Evolutionary conservation across 495 filamentous ascomycete genomes (phyloP), one percentile per base, ranked within the genome.

Genomic region (Platismatia glauca): DNA sequence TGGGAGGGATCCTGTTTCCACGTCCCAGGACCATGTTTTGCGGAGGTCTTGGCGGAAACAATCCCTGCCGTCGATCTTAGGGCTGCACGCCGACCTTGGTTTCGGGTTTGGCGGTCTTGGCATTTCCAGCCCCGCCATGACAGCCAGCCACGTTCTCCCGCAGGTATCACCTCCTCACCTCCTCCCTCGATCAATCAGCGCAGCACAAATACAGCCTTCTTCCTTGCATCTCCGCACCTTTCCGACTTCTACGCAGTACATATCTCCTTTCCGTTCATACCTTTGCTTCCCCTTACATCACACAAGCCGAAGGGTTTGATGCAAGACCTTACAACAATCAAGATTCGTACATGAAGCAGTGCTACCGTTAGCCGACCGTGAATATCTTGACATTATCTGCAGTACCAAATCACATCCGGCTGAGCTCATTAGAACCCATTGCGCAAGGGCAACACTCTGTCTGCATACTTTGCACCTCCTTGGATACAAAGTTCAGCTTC

Each of bases 81-180:
- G 43, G 43, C n/a, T n/a, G n/a, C n/a, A n/a, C n/a, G n/a, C n/a
- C n/a, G n/a, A n/a, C n/a, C n/a, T n/a, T n/a, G n/a, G n/a, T n/a
- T n/a, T 46, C 4, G 43, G 20, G 3, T 6, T 46, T 27, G 44
- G 22, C 44, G 3, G n/a, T 22, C 41, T 44, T 22, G 44, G 48
- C 48, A 52, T 52, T 53, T 53, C 50, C 50, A 53, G 50, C 50
- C 50, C 50, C 50, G 50, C 50, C 0, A 53, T 53, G 50, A 53
- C 50, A 53, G 24, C 13, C 50, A 9, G 7, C 50, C 22, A 27
- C 48, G 24, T 16, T 52, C 27, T 44, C 41, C 13, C 41, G 41
- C 41, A 44, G 12, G 39, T 20, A 20, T 43, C 39, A 43, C 12
- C 39, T n/a, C n/a, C n/a, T n/a, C n/a, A n/a, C n/a, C 9, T 35